Evolutionary conservation across 1,284 basidiomycete species (phyloP).

Genomic region (Hemileia vastatrix): DNA sequence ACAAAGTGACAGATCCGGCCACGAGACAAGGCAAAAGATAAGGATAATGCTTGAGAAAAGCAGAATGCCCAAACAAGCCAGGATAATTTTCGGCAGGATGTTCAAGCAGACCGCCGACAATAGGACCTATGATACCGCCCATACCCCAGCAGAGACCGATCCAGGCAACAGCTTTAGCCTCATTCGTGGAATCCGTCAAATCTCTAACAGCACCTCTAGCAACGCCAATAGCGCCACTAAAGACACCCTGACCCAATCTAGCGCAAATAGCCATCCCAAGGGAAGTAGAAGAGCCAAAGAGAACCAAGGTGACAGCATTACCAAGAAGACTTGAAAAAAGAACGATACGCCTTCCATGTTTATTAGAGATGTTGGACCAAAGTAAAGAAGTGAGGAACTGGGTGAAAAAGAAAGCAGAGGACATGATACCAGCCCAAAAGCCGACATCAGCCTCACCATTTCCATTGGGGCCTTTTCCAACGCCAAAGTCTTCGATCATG

Average conservation of each 20-base stretch:
- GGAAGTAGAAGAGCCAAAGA: constrained; percentile 76
- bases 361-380: constrained; percentile 84
- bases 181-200: constrained; percentile 60
- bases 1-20: constrained; percentile 43
- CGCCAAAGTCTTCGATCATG: constrained; percentile 78
- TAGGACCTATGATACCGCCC: constrained; percentile 66
- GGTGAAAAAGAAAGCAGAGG: constrained; percentile 50
- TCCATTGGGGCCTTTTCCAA: constrained; percentile 49
- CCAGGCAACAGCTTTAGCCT: constrained; percentile 79
- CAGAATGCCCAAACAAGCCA: constrained; percentile 52
- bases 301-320: constrained; percentile 62
- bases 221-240: constrained; percentile 51
- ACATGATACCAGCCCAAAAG: constrained; percentile 64
- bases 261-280: constrained; percentile 68
- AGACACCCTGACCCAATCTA: constrained; percentile 85
- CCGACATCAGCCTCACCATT: constrained; percentile 60
- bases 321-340: constrained; percentile 75
- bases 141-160: constrained; percentile 94
- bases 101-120: constrained; percentile 51
- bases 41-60: constrained; percentile 69
- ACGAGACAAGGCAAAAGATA: constrained; percentile 84
- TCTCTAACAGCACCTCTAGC: constrained; percentile 70
- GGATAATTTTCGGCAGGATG: constrained; percentile 77
- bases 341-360: constrained; percentile 75
- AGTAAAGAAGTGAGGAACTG: constrained; percentile 82